Conservation (phyloP, 306 rosid species). For the Prunus armeniaca region DNA sequence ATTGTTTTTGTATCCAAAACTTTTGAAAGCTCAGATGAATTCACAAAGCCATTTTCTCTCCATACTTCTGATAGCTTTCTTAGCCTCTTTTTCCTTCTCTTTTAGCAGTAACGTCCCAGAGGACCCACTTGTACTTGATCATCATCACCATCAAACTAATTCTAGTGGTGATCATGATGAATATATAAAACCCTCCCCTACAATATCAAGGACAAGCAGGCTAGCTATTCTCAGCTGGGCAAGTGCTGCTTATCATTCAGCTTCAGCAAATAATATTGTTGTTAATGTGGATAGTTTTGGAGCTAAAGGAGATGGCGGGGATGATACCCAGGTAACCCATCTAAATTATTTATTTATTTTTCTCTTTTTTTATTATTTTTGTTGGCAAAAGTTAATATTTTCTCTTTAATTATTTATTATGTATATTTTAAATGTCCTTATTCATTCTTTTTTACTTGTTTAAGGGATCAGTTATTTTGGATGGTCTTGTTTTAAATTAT, state of each 20-base stretch:
- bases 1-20: neutral
- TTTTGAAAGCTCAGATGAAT: neutral
- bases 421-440: neutral
- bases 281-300: conserved; percentile 61
- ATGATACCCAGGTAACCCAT: conserved; percentile 49
- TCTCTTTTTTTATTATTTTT: too few species aligned
- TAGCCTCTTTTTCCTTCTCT: conserved; percentile 31
- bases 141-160: neutral
- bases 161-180: neutral
- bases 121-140: conserved; percentile 4
- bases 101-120: conserved; percentile 13
- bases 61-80: conserved; percentile 19
- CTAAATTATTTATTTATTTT: neutral
- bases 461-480: neutral
- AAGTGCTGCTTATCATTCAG: neutral
- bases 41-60: neutral
- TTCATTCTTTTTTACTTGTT: neutral
- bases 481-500: neutral
- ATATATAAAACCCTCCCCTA: neutral
- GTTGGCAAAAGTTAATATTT: neutral
- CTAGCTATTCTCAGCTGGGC: neutral
- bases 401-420: neutral
- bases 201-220: neutral
- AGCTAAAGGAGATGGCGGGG: conserved; percentile 48
- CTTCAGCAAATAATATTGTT: neutral